A percentile compares a stretch with the other conserved stretches of the same genome.
Evolutionary conservation across 2,329 filamentous ascomycete species (phyloP).

Genomic region (Helminthosporium solani): DNA sequence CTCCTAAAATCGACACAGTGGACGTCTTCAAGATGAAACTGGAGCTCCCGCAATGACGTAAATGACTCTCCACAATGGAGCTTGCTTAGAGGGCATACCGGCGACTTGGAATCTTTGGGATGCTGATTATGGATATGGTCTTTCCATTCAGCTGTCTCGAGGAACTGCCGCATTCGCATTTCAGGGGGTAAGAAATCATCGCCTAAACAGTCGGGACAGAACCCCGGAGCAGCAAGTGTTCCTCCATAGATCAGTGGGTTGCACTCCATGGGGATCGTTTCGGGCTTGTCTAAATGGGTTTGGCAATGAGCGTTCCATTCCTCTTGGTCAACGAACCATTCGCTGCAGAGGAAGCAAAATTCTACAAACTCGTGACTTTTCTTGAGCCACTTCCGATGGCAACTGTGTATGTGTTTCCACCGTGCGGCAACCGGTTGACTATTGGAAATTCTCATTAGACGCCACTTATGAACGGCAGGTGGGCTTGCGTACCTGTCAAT

Average conservation of each 20-base stretch:
- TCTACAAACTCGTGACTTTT: constrained; percentile 8
- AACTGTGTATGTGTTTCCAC: constrained; percentile 11
- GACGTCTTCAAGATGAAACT: constrained; percentile 13
- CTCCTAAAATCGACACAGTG: constrained; percentile 10
- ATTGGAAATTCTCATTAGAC: constrained; percentile 11
- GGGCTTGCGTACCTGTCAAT: constrained; percentile 7
- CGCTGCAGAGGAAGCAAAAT: constrained; percentile 10
- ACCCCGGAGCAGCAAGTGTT: constrained; percentile 9
- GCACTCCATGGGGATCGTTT: constrained; percentile 8
- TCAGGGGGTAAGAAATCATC: constrained; percentile 9
- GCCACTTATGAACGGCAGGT: constrained; percentile 7
- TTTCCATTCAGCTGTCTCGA: constrained; percentile 10
- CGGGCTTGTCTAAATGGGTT: constrained; percentile 12
- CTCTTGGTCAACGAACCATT: constrained; percentile 8
- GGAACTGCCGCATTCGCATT: constrained; percentile 7
- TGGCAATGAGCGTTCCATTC: constrained; percentile 10
- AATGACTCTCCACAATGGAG: constrained; percentile 12
- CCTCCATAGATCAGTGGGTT: constrained; percentile 10
- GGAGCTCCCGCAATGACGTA: constrained; percentile 9
- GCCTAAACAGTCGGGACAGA: constrained; percentile 10
- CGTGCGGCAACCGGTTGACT: constrained; percentile 5
- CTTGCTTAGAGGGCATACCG: constrained; percentile 10
- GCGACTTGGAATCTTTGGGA: constrained; percentile 12
- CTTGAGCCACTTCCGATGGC: constrained; percentile 8
- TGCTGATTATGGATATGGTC: constrained; percentile 12